These are phyloP conservation scores for Forsythia viridissima DNA, from an alignment of 257 asterid genomes.

Conservation along the genomic window DNA sequence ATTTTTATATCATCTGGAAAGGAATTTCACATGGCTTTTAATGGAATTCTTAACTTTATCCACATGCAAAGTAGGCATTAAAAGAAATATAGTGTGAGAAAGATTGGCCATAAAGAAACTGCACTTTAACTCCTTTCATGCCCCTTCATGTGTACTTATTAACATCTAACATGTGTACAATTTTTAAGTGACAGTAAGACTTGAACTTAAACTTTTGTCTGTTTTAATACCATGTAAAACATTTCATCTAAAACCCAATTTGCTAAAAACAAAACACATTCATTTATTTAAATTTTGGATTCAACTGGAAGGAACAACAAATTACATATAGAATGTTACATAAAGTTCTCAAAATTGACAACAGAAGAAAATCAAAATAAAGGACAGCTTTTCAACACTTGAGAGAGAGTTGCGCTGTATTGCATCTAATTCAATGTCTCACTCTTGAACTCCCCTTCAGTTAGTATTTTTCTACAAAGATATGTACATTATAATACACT, in stretches of 20 bases:
- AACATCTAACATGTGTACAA: too few species aligned
- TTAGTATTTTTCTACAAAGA: slow-evolving; percentile 32
- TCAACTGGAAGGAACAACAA: neutral
- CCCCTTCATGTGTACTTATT: too few species aligned
- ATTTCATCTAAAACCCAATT: neutral
- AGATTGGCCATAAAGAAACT: too few species aligned
- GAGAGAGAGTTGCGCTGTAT: neutral
- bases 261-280: neutral
- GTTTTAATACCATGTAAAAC: neutral
- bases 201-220: neutral
- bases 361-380: neutral
- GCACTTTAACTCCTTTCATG: too few species aligned
- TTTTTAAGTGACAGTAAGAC: too few species aligned
- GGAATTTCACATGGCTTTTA: neutral
- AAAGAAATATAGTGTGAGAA: neutral
- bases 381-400: neutral
- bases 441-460: slow-evolving; percentile 14
- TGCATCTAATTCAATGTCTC: slow-evolving; percentile 11
- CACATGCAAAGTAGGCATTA: neutral
- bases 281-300: neutral
- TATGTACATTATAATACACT: slow-evolving; percentile 41
- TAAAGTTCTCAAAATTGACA: neutral
- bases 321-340: neutral
- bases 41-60: neutral
- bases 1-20: slow-evolving; percentile 21